Base-by-base conservation (phyloP, 2,329 filamentous ascomycete genomes). In the Colletotrichum sp. region DNA sequence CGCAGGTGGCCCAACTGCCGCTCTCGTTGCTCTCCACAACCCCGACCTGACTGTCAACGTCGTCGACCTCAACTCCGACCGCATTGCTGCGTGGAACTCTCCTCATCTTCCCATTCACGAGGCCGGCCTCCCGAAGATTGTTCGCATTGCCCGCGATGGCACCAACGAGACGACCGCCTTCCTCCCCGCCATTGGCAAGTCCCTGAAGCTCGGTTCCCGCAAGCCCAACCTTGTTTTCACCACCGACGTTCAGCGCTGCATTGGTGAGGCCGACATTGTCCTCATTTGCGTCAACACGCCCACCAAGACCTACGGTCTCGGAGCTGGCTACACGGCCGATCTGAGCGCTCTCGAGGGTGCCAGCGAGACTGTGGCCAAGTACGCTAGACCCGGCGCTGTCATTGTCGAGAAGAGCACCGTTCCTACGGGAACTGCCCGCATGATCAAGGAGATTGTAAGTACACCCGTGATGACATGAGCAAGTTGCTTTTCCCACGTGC, bases 371-470 rank as follows among this genome's bases (percentile, higher is more conserved):
- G 92, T 96, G 39, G 94, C 94, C 12, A 87, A 90, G 78, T 88
- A 93, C 77, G 93, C 94, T 5, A 91, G 89, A 34, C 87, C 89
- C 22, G 93, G 92, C 64, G 91, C 93, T 71, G 94, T 96, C 71
- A 91, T 96, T 67, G 94, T 96, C 25, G 94, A 96, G 86, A 96
- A 96, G 87, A 94, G 92, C 72, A 96, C 95, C 0, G 95, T 96
- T 30, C 95, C 95, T 4, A 95, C 93, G 82, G 88, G 93, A 77
- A 96, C 94, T 7, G 93, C 94, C 3, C 90, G 95, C 79, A 90
- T 92, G 36, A 92, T 96, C 52, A 89, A 90, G 79, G 90, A 93
- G 78, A 95, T 92, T 78, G 92, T 95, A 85, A 84, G 88, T 82
- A 8, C 22, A 8, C 16, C n/a, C 13, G 16, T 7, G 25, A 32